Evolutionary conservation across 148 eudicot species (phyloP), one percentile per base, ranked within the genome.

Genomic region (Oxyria digyna): DNA sequence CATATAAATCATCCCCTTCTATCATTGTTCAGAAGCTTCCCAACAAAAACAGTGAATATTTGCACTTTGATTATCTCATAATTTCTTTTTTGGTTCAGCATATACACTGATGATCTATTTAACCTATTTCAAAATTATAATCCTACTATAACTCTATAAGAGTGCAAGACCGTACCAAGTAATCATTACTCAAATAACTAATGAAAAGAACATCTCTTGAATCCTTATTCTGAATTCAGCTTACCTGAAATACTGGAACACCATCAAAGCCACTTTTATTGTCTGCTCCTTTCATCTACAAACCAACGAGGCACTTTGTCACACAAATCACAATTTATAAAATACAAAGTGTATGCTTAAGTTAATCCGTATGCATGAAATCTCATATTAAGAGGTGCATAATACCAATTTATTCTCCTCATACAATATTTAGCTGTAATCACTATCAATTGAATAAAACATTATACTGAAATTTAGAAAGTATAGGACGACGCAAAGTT

Each of bases 241-340:
- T 69, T 74, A 93, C 98, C 98, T 93, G 98, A 72, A 93, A 93
- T 72, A 93, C 89, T 18, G 98, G 98, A 71, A 93, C 98, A 71
- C 98, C 98, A 79, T 89, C 98, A 81, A 93, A 93, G 42, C 94
- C 94, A 71, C 77, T 79, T 76, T 49, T 83, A 69, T 43, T 21
- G 70, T 81, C 83, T 48, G 87, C 82, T 69, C 89, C 84, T 78
- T 85, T 89, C 74, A 89, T 71, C 97, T 91, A 74, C 54, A 72
- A 72, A 66, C 46, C 52, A 20, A 70, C 63, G 76, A 55, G 20
- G 48, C 5, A 59, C 38, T 29, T 50, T 49, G 42, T 29, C 13
- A 71, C 23, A 29, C 21, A 71, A 21, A 24, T 18, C 21, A 20
- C n/a, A 26, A 71, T 24, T 42, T 50, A 37, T 8, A 35, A 14